Evolutionary conservation across 805 yeast genomes (phyloP), one percentile per base, ranked within the genome.

Genomic region (Ogataea paraovalis): DNA sequence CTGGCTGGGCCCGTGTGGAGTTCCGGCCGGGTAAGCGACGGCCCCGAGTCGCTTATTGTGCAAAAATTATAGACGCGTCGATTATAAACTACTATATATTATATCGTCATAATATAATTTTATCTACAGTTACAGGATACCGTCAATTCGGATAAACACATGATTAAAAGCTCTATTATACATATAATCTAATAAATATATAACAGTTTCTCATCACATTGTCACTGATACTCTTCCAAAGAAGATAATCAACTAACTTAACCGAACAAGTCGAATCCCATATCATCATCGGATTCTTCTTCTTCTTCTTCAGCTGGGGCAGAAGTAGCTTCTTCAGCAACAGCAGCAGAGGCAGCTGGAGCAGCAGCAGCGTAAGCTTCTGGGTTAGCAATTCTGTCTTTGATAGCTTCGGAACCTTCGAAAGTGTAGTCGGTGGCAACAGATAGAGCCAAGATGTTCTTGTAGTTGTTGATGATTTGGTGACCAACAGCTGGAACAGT

Each of bases 301-400:
- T 79, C 94, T 65, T 75, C 91, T 45, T 79, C 87, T 57, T 83
- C 88, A 51, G 77, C 90, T 57, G 78, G 88, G 52, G 76, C 86
- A 54, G 79, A 85, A 56, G 79, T 83, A 52, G 80, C 80, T 47
- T 73, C 76, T 57, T 75, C 66, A 56, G 79, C 65, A 54, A 78
- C 64, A 66, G 87, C 81, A 65, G 95, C 88, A 70, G 86, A 85
- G 67, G 97, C 97, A 72, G 78, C 97, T 67, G 98, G 96, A 68
- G 97, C 97, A 78, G 97, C 95, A 69, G 98, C 85, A 72, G 98
- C 99, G 79, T 92, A 94, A 75, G 96, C 96, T 60, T 94, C 98
- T 75, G 99, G 99, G 95, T 94, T 92, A 75, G 96, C 98, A 69
- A 94, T 81, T 81, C 98, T 88, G 87, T 94, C 99, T 87, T 89